Evolutionary conservation across 2,329 filamentous ascomycete genomes (phyloP).

Genomic region (Cladophialophora carrionii): DNA sequence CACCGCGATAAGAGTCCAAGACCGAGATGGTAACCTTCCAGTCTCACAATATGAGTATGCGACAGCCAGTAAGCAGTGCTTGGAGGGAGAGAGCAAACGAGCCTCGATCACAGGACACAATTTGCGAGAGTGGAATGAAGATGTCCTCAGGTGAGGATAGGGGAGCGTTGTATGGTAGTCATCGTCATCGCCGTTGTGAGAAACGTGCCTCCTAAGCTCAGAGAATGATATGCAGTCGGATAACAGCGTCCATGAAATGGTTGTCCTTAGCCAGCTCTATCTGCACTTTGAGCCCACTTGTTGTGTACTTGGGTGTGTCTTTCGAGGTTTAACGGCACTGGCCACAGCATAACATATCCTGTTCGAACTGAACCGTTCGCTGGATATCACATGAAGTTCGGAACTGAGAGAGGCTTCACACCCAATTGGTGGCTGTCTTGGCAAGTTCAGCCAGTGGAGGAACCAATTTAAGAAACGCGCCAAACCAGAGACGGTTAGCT

Average conservation of each 20-base stretch:
- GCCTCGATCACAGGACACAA: neutral
- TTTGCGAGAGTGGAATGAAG: constrained; percentile 11
- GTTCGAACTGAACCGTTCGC: neutral
- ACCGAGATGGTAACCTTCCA: neutral
- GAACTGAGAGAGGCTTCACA: constrained; percentile 1
- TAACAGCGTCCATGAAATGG: neutral
- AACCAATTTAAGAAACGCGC: constrained; percentile 27
- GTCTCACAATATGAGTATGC: neutral
- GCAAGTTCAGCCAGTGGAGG: neutral
- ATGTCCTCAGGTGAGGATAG: constrained; percentile 8
- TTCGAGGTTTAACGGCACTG: neutral
- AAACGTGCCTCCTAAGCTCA: neutral
- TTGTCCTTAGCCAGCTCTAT: neutral
- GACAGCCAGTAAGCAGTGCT: neutral
- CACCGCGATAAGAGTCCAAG: constrained; percentile 12
- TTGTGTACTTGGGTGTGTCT: neutral
- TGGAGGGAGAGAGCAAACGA: neutral
- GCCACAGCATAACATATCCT: neutral
- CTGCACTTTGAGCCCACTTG: neutral
- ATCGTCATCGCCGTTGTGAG: neutral
- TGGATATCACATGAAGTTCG: neutral
- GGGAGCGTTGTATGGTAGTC: neutral
- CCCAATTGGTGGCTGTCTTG: neutral
- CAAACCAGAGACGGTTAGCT: constrained; percentile 19
- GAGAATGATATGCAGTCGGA: neutral